These are phyloP conservation scores for Phytophthora ramorum DNA, from an alignment of 352 stramenopile species.

Conservation along the genomic window DNA sequence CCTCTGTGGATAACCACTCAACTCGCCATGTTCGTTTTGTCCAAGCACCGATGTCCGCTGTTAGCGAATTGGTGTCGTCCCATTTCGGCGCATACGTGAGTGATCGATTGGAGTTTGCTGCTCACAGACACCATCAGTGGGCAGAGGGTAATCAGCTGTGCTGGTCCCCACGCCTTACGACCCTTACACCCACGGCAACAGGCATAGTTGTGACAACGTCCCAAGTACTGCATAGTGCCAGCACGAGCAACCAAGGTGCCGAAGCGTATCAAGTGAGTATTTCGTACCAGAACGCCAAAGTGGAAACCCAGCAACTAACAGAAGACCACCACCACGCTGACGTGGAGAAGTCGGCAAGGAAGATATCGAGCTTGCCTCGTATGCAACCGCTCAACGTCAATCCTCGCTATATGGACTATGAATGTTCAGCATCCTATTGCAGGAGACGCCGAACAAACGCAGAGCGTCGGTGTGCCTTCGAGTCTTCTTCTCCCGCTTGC, in stretches of 20 bases:
- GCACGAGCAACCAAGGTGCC: background rate
- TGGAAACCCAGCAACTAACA: background rate
- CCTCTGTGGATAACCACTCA: background rate
- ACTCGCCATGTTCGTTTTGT: background rate
- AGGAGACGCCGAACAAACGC: constrained; percentile 14
- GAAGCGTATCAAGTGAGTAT: background rate
- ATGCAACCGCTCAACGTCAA: background rate
- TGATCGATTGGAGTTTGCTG: constrained; percentile 21
- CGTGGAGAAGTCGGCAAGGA: background rate
- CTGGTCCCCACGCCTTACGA: background rate
- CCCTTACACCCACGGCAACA: background rate
- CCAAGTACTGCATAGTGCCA: background rate
- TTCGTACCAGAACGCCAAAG: background rate
- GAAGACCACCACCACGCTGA: background rate
- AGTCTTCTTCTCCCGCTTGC: background rate
- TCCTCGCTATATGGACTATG: constrained; percentile 27
- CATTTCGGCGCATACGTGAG: constrained; percentile 26
- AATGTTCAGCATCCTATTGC: constrained; percentile 11
- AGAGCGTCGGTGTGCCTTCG: constrained; percentile 8
- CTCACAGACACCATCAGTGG: constrained; percentile 15
- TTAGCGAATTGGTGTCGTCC: constrained; percentile 4
- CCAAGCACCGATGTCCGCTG: constrained; percentile 3
- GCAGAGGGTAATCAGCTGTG: constrained; percentile 7
- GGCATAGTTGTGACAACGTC: background rate
- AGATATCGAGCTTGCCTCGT: background rate